Evolutionary conservation across 768 basidiomycete genomes (phyloP).

Genomic region (Kwoniella sp.): DNA sequence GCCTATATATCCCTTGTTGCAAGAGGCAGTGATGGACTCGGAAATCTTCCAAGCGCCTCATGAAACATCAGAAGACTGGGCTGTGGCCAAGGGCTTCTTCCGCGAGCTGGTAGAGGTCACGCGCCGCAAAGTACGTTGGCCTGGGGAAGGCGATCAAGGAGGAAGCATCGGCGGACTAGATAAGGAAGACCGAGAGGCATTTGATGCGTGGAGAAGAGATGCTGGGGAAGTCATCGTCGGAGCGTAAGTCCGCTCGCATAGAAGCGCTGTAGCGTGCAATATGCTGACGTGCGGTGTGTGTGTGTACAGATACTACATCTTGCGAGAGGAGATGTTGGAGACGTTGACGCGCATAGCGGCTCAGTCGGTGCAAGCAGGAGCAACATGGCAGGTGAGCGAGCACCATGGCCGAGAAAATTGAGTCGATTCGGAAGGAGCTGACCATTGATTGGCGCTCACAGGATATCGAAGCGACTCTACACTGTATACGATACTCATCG

Average conservation of each 20-base stretch:
- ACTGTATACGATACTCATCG: conserved; percentile 82
- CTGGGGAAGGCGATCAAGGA: conserved; percentile 52
- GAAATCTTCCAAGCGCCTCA: conserved; percentile 39
- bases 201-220: conserved; percentile 53
- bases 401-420: too few species aligned
- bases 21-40: conserved; percentile 67
- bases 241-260: conserved; percentile 47
- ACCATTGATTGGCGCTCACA: conserved; percentile 47
- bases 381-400: conserved; percentile 72
- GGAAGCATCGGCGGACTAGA: conserved; percentile 31
- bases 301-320: conserved; percentile 68
- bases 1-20: conserved; percentile 86
- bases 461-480: conserved; percentile 83
- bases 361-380: conserved; percentile 59
- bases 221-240: conserved; percentile 56
- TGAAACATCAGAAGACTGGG: conserved; percentile 52
- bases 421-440: too few species aligned
- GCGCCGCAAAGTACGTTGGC: conserved; percentile 75
- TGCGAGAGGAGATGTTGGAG: conserved; percentile 78
- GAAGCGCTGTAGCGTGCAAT: too few species aligned
- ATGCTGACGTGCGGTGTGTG: not conserved
- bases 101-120: conserved; percentile 73
- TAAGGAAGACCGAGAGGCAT: conserved; percentile 48
- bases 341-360: conserved; percentile 69
- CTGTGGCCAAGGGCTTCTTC: conserved; percentile 71